Evolutionary conservation across 352 stramenopile species (phyloP).

Genomic region (Hyaloperonospora brassicae): DNA sequence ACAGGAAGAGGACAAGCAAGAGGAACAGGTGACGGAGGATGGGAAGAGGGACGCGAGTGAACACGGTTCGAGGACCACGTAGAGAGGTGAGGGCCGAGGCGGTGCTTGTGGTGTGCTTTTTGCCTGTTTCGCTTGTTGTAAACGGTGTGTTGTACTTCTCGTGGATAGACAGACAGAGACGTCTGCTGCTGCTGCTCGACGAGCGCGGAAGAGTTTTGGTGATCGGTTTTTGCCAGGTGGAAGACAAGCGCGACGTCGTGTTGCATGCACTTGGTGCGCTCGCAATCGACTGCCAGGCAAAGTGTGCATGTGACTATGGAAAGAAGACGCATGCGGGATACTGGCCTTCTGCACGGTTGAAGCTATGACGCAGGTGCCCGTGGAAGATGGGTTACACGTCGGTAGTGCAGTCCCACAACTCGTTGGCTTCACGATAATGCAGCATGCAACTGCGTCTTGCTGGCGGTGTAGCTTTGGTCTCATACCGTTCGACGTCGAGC

Average conservation of each 20-base stretch:
- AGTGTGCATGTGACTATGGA: conserved; percentile 90
- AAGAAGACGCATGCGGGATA: conserved; percentile 94
- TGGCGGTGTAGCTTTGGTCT: conserved; percentile 70
- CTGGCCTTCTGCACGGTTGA: conserved; percentile 92
- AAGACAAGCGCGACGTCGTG: conserved; percentile 91
- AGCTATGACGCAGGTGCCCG: conserved; percentile 93
- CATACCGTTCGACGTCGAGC: conserved; percentile 54
- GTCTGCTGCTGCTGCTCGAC: too few relatives aligned
- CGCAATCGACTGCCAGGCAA: conserved; percentile 90
- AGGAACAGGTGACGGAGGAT: conserved; percentile 8
- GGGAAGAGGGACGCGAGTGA: not conserved
- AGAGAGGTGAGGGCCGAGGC: not conserved
- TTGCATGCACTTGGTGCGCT: conserved; percentile 91
- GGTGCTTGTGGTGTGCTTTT: too few relatives aligned
- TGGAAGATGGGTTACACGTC: conserved; percentile 90
- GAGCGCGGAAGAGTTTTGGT: too few relatives aligned
- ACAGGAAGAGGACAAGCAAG: conserved; percentile 14
- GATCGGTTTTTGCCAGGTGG: conserved; percentile 30
- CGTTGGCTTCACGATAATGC: conserved; percentile 92
- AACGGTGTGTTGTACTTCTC: conserved; percentile 14
- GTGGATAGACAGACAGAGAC: too few relatives aligned
- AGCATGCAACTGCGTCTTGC: conserved; percentile 86
- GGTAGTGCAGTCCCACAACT: conserved; percentile 91
- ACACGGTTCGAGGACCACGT: too few relatives aligned
- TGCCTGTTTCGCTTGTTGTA: conserved; percentile 1